Evolutionary conservation across 495 filamentous ascomycete genomes (phyloP), one percentile per base, ranked within the genome.

Genomic region (Xylaria palmicola): DNA sequence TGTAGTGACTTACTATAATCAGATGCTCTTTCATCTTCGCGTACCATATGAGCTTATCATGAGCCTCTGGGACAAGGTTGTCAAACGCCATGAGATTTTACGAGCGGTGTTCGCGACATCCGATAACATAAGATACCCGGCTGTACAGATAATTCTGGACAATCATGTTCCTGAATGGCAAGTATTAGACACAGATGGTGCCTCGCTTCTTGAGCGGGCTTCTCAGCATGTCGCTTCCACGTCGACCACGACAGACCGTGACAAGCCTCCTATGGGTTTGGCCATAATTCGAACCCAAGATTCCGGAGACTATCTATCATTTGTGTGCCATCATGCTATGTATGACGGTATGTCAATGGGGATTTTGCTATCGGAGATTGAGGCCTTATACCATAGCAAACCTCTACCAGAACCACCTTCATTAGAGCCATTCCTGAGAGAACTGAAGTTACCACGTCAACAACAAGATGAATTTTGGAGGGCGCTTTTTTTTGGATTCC

Each of bases 281-380:
- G 74, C 74, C 0, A 39, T 65, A 0, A 64, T 82, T 34, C 20
- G 22, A 1, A 51, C 68, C 10, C 53, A 47, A 15, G 49, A 62
- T 1, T 58, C 40, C 3, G 40, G 19, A 22, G 62, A 69, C 0
- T 73, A 83, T 9, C 68, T 93, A 27, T 86, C 82, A 0, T 89
- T 91, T 60, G 57, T 81, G 20, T 82, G 78, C 48, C 91, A 93
- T 65, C 91, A 95, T 71, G 89, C 90, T 3, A 70, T 93, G 1
- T 93, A 95, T 65, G 91, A 95, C 72, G 91, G 88, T 19, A 80
- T 85, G 27, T 88, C 88, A 1, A 85, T 93, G 37, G 74, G 79
- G 32, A 70, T 80, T 17, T 72, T 95, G 0, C 74, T 93, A 3
- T 68, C 84, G 0, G 90, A 93, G 60, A 76, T 90, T 2, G 83